Evolutionary conservation across 805 yeast genomes (phyloP).

Genomic region (Barnettozyma siamensis): DNA sequence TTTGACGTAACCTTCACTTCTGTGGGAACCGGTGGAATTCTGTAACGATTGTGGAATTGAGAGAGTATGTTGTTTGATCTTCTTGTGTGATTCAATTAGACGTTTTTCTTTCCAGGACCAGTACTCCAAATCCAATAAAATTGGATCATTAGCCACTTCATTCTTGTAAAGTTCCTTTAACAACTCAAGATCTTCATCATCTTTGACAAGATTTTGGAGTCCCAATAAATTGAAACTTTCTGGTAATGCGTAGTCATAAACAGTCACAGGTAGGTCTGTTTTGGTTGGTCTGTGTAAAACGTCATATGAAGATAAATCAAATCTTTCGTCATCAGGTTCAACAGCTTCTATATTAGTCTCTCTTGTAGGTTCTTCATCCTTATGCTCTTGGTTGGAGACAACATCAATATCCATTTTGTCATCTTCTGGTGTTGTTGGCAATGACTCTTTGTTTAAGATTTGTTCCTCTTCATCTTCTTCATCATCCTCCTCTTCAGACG

Average conservation of each 20-base stretch:
- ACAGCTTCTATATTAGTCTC: no score
- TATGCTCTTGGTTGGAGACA: conserved; percentile 4
- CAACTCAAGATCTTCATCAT: conserved; percentile 65
- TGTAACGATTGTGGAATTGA: conserved; percentile 26
- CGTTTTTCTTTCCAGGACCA: conserved; percentile 65
- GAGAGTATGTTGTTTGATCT: conserved; percentile 20
- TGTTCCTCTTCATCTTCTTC: conserved; percentile 22
- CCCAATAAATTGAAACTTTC: conserved; percentile 37
- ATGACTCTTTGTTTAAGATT: conserved; percentile 14
- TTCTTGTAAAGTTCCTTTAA: conserved; percentile 39
- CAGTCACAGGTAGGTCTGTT: conserved; percentile 47
- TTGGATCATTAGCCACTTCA: conserved; percentile 1
- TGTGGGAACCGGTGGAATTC: conserved; percentile 54
- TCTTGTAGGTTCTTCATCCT: background rate
- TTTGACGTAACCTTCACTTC: conserved; percentile 68
- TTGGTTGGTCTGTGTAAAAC: conserved; percentile 43
- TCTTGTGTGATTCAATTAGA: conserved; percentile 14
- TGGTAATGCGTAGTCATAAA: conserved; percentile 37
- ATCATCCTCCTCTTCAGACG: conserved; percentile 26
- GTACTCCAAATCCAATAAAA: conserved; percentile 31
- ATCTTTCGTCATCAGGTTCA: conserved; percentile 4
- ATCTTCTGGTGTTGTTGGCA: conserved; percentile 27
- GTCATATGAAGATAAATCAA: conserved; percentile 25
- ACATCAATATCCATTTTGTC: conserved; percentile 23
- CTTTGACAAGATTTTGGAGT: conserved; percentile 53